These are phyloP conservation scores for Ascoidea rubescens DNA, from an alignment of 805 yeast genomes.

Conservation along the genomic window DNA sequence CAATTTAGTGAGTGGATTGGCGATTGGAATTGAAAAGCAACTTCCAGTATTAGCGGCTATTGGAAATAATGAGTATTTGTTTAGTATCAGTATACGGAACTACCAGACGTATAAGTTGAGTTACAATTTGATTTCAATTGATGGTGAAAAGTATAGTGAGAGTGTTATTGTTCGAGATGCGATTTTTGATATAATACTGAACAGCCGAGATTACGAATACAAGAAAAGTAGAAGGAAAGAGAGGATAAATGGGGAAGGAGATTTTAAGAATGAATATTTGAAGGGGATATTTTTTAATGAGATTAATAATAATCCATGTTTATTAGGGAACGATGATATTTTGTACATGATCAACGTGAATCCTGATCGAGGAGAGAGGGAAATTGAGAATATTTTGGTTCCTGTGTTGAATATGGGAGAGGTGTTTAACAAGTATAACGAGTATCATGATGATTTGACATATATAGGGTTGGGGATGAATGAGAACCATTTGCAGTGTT, in stretches of 20 bases:
- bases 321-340: background rate
- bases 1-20: conserved; percentile 2
- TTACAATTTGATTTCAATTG: background rate
- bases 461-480: background rate
- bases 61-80: conserved; percentile 1
- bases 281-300: background rate
- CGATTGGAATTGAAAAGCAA: conserved; percentile 5
- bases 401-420: background rate
- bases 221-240: background rate
- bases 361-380: background rate
- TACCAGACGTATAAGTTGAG: conserved; percentile 1
- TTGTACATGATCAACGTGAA: background rate
- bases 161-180: background rate
- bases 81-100: conserved; percentile 5
- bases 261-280: no score
- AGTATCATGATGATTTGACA: background rate
- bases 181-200: no score
- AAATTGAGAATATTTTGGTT: background rate
- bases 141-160: background rate
- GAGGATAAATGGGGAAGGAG: background rate
- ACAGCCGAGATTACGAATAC: background rate
- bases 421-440: background rate
- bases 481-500: background rate
- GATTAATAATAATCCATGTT: background rate
- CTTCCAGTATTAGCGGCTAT: conserved; percentile 6